A percentile compares a stretch with the other conserved stretches of the same genome.
Evolutionary conservation across 75 land plant species (phyloP).

Genomic region (Pinus tabuliformis): DNA sequence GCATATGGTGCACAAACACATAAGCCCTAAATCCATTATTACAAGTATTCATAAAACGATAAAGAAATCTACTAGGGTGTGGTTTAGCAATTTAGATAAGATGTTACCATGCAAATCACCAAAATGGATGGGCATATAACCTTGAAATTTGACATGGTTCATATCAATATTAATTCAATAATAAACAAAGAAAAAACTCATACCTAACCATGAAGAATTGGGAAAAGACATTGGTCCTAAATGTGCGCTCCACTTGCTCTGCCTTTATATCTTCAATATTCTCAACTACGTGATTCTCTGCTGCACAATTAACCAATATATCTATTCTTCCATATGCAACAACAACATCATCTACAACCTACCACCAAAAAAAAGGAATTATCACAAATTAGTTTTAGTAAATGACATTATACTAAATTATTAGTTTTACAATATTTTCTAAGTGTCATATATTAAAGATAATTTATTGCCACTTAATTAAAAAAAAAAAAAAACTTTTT

Average conservation of each 20-base stretch:
- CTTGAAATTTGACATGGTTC: too few relatives aligned
- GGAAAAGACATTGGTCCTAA: slow-evolving; percentile 82
- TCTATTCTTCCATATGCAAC: slow-evolving; percentile 68
- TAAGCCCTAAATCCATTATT: too few relatives aligned
- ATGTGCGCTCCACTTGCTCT: slow-evolving; percentile 59
- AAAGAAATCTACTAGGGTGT: neutral
- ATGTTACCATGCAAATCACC: too few relatives aligned
- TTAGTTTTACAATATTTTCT: too few relatives aligned
- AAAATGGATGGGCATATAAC: too few relatives aligned
- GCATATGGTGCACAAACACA: neutral
- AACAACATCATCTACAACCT: slow-evolving; percentile 78
- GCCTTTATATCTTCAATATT: slow-evolving; percentile 57
- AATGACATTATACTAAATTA: too few relatives aligned
- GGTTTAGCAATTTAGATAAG: neutral
- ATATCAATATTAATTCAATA: neutral
- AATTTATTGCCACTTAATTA: too few relatives aligned
- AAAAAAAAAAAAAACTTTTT: too few relatives aligned
- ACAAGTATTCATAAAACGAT: too few relatives aligned
- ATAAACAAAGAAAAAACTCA: neutral
- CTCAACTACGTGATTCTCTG: slow-evolving; percentile 54
- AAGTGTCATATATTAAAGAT: too few relatives aligned
- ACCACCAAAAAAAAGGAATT: neutral
- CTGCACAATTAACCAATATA: slow-evolving; percentile 81
- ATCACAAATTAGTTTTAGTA: too few relatives aligned
- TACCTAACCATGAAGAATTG: slow-evolving; percentile 71